phyloP scores from a whole-genome alignment of 768 basidiomycete genomes.

The Suillus tomentosus region DNA sequence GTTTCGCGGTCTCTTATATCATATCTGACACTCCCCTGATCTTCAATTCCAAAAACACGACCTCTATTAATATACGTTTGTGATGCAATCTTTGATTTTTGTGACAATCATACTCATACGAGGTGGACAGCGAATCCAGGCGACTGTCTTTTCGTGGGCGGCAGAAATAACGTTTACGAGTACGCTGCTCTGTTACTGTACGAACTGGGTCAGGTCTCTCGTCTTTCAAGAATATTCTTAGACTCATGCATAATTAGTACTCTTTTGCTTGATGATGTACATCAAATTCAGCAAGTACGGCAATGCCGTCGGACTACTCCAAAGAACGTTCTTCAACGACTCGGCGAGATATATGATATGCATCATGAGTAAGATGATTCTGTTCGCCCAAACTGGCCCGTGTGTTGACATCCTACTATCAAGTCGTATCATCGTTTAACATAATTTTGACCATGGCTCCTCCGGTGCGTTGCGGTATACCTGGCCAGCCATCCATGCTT shows the following conservation, averaged over 20 bases:
- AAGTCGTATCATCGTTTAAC: not conserved
- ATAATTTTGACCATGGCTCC: not conserved
- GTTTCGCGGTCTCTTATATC: not conserved
- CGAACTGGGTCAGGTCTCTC: not conserved
- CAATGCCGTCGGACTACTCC: not conserved
- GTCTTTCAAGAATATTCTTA: not conserved
- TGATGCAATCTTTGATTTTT: not conserved
- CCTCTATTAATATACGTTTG: not conserved
- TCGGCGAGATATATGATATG: not conserved
- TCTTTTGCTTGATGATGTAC: not conserved
- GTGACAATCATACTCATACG: not conserved
- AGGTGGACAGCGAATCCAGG: not conserved
- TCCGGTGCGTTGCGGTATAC: not conserved
- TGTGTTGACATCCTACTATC: not conserved
- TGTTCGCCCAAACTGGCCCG: not conserved
- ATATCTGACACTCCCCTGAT: not conserved
- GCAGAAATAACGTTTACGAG: not conserved
- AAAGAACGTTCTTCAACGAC: not conserved
- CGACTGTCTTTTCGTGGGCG: not conserved
- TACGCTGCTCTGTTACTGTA: not conserved
- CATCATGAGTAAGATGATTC: not conserved
- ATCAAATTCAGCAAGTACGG: slow-evolving; percentile 1
- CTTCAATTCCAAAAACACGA: not conserved
- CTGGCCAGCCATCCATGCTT: not conserved
- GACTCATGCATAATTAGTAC: not conserved